Base-by-base conservation (phyloP, 495 filamentous ascomycete species). In the Aspergillus haitiensis region DNA sequence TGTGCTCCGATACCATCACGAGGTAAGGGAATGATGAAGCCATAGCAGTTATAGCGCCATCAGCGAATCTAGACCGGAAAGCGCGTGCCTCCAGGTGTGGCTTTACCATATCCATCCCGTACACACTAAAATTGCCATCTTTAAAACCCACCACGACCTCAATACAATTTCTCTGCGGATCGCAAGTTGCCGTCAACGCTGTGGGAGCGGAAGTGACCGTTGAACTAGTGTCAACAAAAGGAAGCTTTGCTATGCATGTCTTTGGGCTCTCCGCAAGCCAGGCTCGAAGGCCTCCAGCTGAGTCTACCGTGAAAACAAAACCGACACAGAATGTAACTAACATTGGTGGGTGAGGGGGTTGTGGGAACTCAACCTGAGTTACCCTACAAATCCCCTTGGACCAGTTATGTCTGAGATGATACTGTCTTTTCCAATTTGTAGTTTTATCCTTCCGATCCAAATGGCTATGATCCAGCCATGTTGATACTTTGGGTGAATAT, bases 391-490 rank as follows among this genome's bases (percentile, higher is more conserved):
- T 86, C 27, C 94, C 94, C 61, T 82, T 85, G 15, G 87, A 84
- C 94, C 94, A 98, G 70, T 98, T 98, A 67, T 97, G 89, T 52
- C 89, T 83, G 36, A 97, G 80, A 65, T 88, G 92, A 72, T 93
- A 98, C 64, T 94, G 89, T 53, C 82, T 80, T 78, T 97, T 97
- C 94, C 94, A 98, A 71, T 89, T 81, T 12, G 84, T 88, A 18
- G 70, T 65, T 18, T 62, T 71, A 36, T 76, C 81, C 33, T 76
- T 78, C 45, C 74, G 73, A 15, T 84, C 77, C 27, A 88, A 71
- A 59, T 82, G 78, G 56, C 82, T 77, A 58, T 86, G 90, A 57
- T 91, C 89, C n/a, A 92, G 81, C 93, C 93, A 96, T 74, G 88
- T 86, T 13, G 90, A 87, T 45, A 84, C 76, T 52, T 83, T 85